These are phyloP conservation scores for Apiotrichum gamsii DNA, from an alignment of 1,284 basidiomycete species.

Conservation along the genomic window DNA sequence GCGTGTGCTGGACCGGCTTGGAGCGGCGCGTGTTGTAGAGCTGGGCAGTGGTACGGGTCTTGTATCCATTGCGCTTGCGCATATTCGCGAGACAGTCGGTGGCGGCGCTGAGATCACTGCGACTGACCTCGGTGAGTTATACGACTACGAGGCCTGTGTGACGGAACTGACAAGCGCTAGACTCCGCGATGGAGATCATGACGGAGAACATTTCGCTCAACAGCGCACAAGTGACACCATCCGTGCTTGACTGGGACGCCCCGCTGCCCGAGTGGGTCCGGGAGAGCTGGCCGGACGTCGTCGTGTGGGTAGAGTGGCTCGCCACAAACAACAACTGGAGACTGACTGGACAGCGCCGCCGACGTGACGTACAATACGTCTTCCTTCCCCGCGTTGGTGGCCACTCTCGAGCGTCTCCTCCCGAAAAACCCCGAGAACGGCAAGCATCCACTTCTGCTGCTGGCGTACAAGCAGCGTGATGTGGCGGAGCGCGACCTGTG, in stretches of 20 bases:
- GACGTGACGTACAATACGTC: conserved; percentile 84
- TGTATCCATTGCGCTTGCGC: conserved; percentile 61
- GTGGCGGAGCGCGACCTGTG: conserved; percentile 64
- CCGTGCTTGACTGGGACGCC: conserved; percentile 69
- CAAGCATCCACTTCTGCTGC: conserved; percentile 47
- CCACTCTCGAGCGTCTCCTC: conserved; percentile 34
- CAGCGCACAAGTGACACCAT: conserved; percentile 32
- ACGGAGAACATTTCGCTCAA: conserved; percentile 62
- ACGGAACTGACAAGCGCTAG: conserved; percentile 46
- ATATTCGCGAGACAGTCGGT: conserved; percentile 50
- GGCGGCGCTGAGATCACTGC: conserved; percentile 31
- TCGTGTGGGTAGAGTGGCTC: conserved; percentile 32
- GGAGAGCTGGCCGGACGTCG: conserved; percentile 21
- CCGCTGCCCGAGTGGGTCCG: conserved; percentile 52
- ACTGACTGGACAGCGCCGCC: conserved; percentile 61
- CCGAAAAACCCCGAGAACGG: background rate
- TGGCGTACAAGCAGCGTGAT: conserved; percentile 80
- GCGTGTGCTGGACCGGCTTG: conserved; percentile 4
- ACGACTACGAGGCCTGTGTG: background rate
- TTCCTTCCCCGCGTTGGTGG: conserved; percentile 57
- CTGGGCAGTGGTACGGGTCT: conserved; percentile 76
- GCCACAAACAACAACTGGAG: background rate
- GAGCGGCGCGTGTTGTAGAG: background rate
- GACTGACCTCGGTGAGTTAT: conserved; percentile 67
- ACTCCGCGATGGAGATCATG: conserved; percentile 70